These are phyloP conservation scores for Crucibulum laeve DNA, from an alignment of 768 basidiomycete species.

Conservation along the genomic window DNA sequence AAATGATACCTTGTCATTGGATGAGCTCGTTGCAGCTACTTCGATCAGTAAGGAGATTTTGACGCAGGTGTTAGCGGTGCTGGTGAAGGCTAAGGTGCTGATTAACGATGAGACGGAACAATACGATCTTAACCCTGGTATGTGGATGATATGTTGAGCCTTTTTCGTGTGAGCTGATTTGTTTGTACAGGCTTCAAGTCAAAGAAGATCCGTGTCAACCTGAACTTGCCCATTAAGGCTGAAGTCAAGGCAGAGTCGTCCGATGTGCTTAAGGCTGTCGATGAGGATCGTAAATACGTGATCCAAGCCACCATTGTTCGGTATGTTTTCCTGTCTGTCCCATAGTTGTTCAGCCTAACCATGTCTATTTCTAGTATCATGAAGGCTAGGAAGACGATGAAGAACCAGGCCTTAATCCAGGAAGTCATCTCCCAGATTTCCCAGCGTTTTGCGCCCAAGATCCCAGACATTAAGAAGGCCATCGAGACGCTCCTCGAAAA, in stretches of 20 bases:
- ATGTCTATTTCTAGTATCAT: constrained; percentile 57
- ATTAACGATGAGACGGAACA: constrained; percentile 85
- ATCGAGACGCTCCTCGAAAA: constrained; percentile 93
- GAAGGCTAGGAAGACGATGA: constrained; percentile 95
- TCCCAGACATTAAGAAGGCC: constrained; percentile 96
- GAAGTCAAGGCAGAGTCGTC: constrained; percentile 89
- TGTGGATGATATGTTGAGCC: constrained; percentile 9
- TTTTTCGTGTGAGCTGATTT: background rate
- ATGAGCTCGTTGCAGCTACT: constrained; percentile 78
- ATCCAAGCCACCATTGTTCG: constrained; percentile 94
- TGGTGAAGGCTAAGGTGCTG: constrained; percentile 87
- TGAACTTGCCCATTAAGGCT: constrained; percentile 90
- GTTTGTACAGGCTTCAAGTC: constrained; percentile 70
- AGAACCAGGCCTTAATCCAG: constrained; percentile 85
- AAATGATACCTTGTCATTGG: constrained; percentile 79
- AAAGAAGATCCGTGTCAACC: constrained; percentile 89
- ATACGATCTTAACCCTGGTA: constrained; percentile 86
- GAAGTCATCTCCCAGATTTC: constrained; percentile 90
- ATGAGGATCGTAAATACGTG: constrained; percentile 95
- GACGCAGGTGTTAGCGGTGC: constrained; percentile 61
- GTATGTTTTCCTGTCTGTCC: constrained; percentile 22
- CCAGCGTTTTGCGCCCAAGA: constrained; percentile 86
- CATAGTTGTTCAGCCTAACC: constrained; percentile 1
- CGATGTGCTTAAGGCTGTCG: constrained; percentile 91
- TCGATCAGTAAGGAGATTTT: constrained; percentile 77